These are phyloP conservation scores for Cladosporium sp. DNA, from an alignment of 2,329 filamentous ascomycete genomes.

Conservation along the genomic window DNA sequence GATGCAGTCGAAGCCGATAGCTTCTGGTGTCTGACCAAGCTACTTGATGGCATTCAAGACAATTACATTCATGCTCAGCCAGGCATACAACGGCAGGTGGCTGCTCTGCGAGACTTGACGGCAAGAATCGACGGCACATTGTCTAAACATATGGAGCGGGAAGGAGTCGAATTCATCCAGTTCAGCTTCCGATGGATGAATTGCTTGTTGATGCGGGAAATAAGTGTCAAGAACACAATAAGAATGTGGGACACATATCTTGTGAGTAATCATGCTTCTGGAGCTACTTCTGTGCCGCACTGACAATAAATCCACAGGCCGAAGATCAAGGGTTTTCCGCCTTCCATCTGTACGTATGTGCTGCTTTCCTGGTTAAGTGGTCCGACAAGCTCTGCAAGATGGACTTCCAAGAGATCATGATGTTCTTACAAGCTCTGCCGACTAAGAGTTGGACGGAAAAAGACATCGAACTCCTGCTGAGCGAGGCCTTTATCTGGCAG, in stretches of 20 bases:
- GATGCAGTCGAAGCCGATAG: slow-evolving; percentile 97
- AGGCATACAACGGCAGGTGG: slow-evolving; percentile 90
- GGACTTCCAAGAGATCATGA: slow-evolving; percentile 99
- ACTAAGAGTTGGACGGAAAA: slow-evolving; percentile 96
- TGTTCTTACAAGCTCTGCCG: slow-evolving; percentile 93
- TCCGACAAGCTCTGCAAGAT: slow-evolving; percentile 90
- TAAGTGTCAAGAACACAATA: slow-evolving; percentile 93
- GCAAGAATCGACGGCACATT: slow-evolving; percentile 79
- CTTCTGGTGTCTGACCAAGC: slow-evolving; percentile 96
- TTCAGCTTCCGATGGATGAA: slow-evolving; percentile 99
- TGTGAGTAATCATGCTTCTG: slow-evolving; percentile 51
- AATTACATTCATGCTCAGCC: slow-evolving; percentile 98
- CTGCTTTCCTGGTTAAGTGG: slow-evolving; percentile 97
- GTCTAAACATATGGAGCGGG: slow-evolving; percentile 81
- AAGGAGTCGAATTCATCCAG: slow-evolving; percentile 97
- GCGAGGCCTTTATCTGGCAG: slow-evolving; percentile 98
- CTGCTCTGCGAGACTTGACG: slow-evolving; percentile 82
- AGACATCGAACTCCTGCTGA: slow-evolving; percentile 91
- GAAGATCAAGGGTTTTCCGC: slow-evolving; percentile 98
- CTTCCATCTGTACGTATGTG: slow-evolving; percentile 97
- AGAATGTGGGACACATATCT: slow-evolving; percentile 99
- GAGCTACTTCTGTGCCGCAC: background rate
- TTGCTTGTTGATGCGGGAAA: slow-evolving; percentile 94
- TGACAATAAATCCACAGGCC: slow-evolving; percentile 53
- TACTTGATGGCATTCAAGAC: slow-evolving; percentile 97